A percentile compares a stretch with the other conserved stretches of the same genome.
phyloP scores from a whole-genome alignment of 2,329 filamentous ascomycete species.

The Penicillium sclerotiorum region DNA sequence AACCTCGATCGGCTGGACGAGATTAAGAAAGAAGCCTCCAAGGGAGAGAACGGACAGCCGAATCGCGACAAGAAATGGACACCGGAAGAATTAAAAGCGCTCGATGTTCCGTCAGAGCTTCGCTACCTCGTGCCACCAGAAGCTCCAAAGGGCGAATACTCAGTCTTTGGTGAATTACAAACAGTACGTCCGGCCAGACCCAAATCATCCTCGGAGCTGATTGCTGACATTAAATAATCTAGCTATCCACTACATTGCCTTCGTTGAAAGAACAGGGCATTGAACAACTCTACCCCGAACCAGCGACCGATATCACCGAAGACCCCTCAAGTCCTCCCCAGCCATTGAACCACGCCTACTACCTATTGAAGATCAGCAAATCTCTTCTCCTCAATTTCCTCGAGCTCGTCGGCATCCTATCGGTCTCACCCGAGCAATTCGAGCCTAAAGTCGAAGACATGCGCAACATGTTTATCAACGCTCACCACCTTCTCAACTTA shows the following conservation, averaged over 20 bases:
- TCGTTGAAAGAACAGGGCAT: constrained; percentile 72
- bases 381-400: constrained; percentile 87
- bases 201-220: background rate
- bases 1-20: constrained; percentile 66
- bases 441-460: constrained; percentile 76
- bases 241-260: constrained; percentile 63
- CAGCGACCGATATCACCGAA: constrained; percentile 58
- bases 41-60: constrained; percentile 31
- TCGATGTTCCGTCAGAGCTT: constrained; percentile 69
- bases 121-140: constrained; percentile 78
- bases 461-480: constrained; percentile 81
- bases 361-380: constrained; percentile 78
- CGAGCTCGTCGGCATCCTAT: constrained; percentile 74
- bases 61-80: constrained; percentile 35
- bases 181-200: constrained; percentile 45
- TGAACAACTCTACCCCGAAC: constrained; percentile 66
- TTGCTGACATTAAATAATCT: constrained; percentile 7
- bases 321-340: constrained; percentile 34
- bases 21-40: constrained; percentile 46
- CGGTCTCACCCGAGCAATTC: constrained; percentile 67
- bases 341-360: constrained; percentile 55
- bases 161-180: constrained; percentile 71
- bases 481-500: constrained; percentile 90
- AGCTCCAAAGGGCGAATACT: constrained; percentile 72
- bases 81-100: constrained; percentile 35